Evolutionary conservation across 2,329 filamentous ascomycete species (phyloP).

Genomic region (Sporothrix inflata): DNA sequence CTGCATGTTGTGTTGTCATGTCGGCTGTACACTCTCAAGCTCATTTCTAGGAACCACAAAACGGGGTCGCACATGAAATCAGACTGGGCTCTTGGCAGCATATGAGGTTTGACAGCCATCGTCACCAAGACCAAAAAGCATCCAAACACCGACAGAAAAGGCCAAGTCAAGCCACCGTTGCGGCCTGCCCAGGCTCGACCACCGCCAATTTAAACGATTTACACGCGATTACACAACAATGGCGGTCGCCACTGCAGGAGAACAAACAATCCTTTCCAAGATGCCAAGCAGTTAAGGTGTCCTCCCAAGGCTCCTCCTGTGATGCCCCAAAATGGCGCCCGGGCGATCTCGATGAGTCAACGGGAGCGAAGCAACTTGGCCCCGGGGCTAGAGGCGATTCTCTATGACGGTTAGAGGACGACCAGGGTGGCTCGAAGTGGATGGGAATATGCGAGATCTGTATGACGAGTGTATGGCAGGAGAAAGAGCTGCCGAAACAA

Average conservation of each 20-base stretch:
- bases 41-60: not conserved
- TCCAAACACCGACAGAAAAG: not conserved
- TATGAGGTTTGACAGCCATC: slow-evolving; percentile 11
- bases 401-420: not conserved
- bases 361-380: not conserved
- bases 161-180: not conserved
- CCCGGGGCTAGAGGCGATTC: not conserved
- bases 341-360: slow-evolving; percentile 11
- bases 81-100: slow-evolving; percentile 7
- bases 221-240: slow-evolving; percentile 1
- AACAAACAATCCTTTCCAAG: not conserved
- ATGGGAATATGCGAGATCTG: slow-evolving; percentile 6
- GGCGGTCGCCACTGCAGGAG: not conserved
- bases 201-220: not conserved
- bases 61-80: not conserved
- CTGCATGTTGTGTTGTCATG: not conserved
- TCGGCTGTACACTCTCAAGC: not conserved
- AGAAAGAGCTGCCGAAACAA: not conserved
- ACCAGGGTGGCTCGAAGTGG: not conserved
- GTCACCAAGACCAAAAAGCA: not conserved
- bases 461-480: not conserved
- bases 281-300: not conserved
- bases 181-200: not conserved
- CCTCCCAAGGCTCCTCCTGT: not conserved
- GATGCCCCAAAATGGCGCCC: slow-evolving; percentile 13